Base-by-base conservation (phyloP, 768 basidiomycete species). In the Suillus discolor region DNA sequence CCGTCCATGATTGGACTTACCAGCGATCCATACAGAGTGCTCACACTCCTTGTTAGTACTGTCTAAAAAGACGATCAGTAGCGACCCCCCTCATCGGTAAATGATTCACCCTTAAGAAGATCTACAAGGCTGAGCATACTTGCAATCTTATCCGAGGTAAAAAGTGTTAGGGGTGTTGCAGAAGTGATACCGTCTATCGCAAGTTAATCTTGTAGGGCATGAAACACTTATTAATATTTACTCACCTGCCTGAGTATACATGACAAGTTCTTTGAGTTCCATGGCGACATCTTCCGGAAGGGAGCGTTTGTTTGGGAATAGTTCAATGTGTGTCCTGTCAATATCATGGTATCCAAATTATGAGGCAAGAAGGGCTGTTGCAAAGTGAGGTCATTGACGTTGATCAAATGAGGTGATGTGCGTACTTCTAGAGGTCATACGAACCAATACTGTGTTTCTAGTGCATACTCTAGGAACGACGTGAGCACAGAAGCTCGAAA, bases 121-220 rank as follows among this genome's bases (percentile, higher is more conserved):
- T 62, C 77, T 0, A 74, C 68, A 9, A 82, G 67, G 1, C 64
- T 51, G 36, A 81, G 70, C 64, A 82, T 77, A 49, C 73, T 74
- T 51, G 79, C 65, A 2, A 84, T 72, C 25, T 81, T 76, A 8
- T 76, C 75, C 1, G 73, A 38, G 38, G 66, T 70, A 63, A 78
- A 82, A 6, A 79, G 78, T 2, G 77, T 71, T 0, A 81, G 81
- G 3, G 79, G 81, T 25, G 73, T 78, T 1, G 67, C 44, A 0
- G 82, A 83, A 3, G 79, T 77, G 53, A 81, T 74, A 2, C 68
- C 59, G 69, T 84, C 83, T 84, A 28, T 25, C 8, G 13, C 12
- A 7, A 13, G 18, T 41, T 18, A 28, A 18, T 57, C 39, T 11
- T 23, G 9, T 41, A 41, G 4, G 16, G 18, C 3, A 57, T 16